A percentile compares a stretch with the other conserved stretches of the same genome.
Conservation (phyloP, 2,329 filamentous ascomycete genomes). For the Colletotrichum sp. region DNA sequence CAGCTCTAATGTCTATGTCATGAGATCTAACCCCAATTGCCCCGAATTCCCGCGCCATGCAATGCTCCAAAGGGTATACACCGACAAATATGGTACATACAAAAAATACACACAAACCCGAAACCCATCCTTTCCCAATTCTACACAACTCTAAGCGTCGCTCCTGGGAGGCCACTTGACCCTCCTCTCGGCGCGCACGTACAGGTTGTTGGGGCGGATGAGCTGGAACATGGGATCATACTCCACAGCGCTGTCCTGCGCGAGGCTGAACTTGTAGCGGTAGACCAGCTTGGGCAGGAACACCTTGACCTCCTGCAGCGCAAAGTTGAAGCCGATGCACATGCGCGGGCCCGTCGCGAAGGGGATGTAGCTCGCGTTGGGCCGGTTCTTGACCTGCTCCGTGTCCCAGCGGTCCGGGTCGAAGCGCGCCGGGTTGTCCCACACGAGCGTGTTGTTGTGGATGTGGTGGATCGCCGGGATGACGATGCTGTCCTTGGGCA, state of each 20-base stretch:
- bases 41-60: slow-evolving; percentile 1
- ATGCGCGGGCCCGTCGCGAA: slow-evolving; percentile 62
- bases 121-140: neutral
- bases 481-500: slow-evolving; percentile 57
- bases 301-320: slow-evolving; percentile 64
- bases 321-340: slow-evolving; percentile 71
- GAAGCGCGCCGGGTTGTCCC: slow-evolving; percentile 63
- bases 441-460: slow-evolving; percentile 58
- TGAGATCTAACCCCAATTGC: slow-evolving; percentile 2
- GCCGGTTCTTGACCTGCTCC: slow-evolving; percentile 55
- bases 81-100: slow-evolving; percentile 17
- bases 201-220: slow-evolving; percentile 60
- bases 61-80: slow-evolving; percentile 21
- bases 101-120: neutral
- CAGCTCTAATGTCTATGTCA: neutral
- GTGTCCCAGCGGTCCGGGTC: slow-evolving; percentile 66
- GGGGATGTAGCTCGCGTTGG: slow-evolving; percentile 59
- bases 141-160: neutral
- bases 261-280: slow-evolving; percentile 60
- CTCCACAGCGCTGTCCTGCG: slow-evolving; percentile 55
- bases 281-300: slow-evolving; percentile 63
- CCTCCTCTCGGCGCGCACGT: slow-evolving; percentile 53
- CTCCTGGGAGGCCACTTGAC: slow-evolving; percentile 49
- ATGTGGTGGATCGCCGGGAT: slow-evolving; percentile 58
- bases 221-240: slow-evolving; percentile 67